Percentiles rank a stretch among this genome's conserved stretches.
Evolutionary conservation across 352 stramenopile species (phyloP).

Genomic region (Pythium apleroticum): DNA sequence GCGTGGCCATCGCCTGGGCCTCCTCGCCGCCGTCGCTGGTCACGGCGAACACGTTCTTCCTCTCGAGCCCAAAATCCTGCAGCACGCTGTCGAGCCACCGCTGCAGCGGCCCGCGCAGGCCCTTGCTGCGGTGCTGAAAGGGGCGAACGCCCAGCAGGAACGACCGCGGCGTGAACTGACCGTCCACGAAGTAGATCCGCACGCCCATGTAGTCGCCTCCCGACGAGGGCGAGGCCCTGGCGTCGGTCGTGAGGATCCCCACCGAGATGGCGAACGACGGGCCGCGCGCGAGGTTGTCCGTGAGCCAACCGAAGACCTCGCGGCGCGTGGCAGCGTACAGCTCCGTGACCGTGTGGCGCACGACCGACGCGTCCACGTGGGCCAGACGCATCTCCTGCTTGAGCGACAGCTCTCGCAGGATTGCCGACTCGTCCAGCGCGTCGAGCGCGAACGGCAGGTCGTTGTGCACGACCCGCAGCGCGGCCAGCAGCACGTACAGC

Average conservation of each 20-base stretch:
- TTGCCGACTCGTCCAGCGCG: neutral
- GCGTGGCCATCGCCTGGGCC: constrained; percentile 23
- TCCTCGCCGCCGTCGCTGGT: constrained; percentile 25
- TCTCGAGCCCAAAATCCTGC: constrained; percentile 23
- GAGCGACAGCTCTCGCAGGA: neutral
- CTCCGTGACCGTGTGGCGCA: constrained; percentile 9
- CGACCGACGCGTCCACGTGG: neutral
- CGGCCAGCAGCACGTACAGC: constrained; percentile 10
- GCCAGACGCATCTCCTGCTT: neutral
- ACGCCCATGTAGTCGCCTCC: constrained; percentile 21
- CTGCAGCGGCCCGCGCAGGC: constrained; percentile 23
- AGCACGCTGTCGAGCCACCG: constrained; percentile 21
- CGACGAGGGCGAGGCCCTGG: neutral
- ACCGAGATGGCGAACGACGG: constrained; percentile 12
- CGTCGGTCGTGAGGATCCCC: constrained; percentile 17
- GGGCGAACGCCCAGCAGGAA: constrained; percentile 21
- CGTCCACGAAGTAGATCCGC: constrained; percentile 27
- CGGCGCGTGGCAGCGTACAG: constrained; percentile 6
- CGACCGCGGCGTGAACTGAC: constrained; percentile 21
- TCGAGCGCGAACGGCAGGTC: constrained; percentile 6
- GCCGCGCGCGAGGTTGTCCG: neutral
- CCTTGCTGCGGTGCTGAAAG: constrained; percentile 16
- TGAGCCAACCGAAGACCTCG: neutral
- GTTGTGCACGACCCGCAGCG: constrained; percentile 7
- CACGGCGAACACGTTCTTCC: constrained; percentile 20